These are phyloP conservation scores for Inga laurina DNA, from an alignment of 306 rosid species.

Conservation along the genomic window DNA sequence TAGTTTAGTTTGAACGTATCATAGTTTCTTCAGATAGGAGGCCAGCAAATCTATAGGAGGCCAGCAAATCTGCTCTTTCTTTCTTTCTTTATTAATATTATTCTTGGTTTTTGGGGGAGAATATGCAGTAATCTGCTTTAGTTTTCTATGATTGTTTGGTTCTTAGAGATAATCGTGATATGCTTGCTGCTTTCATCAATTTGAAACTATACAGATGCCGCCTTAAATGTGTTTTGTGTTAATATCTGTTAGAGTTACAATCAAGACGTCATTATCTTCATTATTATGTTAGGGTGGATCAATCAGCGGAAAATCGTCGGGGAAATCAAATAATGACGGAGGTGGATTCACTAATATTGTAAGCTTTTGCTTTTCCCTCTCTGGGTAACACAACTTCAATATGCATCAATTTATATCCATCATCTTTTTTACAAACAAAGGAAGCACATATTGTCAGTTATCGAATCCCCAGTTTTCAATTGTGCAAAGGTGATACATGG, in stretches of 20 bases:
- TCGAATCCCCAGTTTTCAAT: conserved; percentile 17
- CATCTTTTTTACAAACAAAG: conserved; percentile 13
- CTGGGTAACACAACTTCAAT: not conserved
- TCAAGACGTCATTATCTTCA: not conserved
- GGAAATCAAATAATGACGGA: conserved; percentile 46
- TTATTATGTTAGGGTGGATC: conserved; percentile 34
- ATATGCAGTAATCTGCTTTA: not conserved
- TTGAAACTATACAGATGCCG: not conserved
- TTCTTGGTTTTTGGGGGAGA: not conserved
- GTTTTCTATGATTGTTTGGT: not conserved
- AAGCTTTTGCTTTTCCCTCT: conserved; percentile 32
- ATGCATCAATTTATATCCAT: conserved; percentile 5
- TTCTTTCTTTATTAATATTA: too few relatives aligned
- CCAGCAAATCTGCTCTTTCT: not conserved
- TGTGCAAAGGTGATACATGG: not conserved
- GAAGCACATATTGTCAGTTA: not conserved
- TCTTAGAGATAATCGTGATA: not conserved
- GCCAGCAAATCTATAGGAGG: not conserved
- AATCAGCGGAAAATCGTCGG: conserved; percentile 49
- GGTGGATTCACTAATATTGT: conserved; percentile 54
- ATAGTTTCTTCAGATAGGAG: not conserved
- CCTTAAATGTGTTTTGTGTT: not conserved
- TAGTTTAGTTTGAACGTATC: too few relatives aligned
- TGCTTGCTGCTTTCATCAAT: not conserved
- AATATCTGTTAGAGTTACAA: not conserved